Evolutionary conservation across 2,329 filamentous ascomycete species (phyloP).

Genomic region (Colletotrichum sp.): DNA sequence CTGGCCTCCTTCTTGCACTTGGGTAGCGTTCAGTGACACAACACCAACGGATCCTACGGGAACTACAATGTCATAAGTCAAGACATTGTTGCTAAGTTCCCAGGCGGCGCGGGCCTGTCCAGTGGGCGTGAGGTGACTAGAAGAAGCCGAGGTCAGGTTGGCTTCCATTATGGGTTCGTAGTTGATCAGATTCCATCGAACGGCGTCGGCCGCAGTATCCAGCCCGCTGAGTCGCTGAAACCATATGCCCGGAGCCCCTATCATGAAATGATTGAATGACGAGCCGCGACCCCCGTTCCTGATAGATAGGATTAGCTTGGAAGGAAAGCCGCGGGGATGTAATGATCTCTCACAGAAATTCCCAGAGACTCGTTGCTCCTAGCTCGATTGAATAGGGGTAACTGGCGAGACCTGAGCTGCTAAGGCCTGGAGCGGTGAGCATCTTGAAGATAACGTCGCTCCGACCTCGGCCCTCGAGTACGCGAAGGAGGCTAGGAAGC

Average conservation of each 20-base stretch:
- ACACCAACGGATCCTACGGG: background rate
- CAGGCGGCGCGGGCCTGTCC: background rate
- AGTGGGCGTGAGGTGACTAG: background rate
- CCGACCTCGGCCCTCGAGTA: background rate
- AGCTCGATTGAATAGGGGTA: constrained; percentile 1
- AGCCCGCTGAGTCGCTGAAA: constrained; percentile 7
- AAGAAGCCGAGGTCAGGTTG: constrained; percentile 9
- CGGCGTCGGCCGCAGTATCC: background rate
- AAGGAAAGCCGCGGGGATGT: too few species aligned
- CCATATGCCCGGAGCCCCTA: constrained; percentile 6
- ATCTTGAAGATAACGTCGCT: constrained; percentile 12
- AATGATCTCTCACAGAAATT: background rate
- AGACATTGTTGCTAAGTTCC: fast-evolving
- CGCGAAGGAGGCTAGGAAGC: constrained; percentile 9
- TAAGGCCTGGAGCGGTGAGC: background rate
- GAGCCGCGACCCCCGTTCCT: background rate
- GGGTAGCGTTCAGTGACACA: background rate
- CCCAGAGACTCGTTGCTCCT: constrained; percentile 15
- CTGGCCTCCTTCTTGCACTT: background rate
- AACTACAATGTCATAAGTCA: background rate
- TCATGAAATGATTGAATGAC: constrained; percentile 21
- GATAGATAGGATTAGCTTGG: fast-evolving
- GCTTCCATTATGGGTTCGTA: constrained; percentile 3
- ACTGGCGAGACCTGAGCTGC: background rate
- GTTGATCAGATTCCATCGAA: constrained; percentile 7